These are phyloP conservation scores for Pyrrhoderma lamaoense DNA, from an alignment of 1,284 basidiomycete genomes.

Conservation along the genomic window DNA sequence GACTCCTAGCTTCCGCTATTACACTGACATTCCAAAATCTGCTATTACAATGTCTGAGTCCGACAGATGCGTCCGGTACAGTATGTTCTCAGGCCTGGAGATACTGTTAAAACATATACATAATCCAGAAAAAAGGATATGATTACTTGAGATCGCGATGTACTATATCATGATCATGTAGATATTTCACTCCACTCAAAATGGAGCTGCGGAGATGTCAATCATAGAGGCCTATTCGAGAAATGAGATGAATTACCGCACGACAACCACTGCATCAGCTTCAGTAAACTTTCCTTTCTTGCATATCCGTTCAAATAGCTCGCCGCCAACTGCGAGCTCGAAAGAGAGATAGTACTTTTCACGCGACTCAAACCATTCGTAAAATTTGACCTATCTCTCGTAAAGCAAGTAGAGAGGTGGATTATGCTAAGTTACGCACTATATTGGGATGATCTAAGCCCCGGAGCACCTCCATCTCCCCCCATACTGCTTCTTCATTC, in stretches of 20 bases:
- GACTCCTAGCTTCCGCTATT: too few species aligned
- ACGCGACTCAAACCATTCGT: constrained; percentile 91
- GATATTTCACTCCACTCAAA: constrained; percentile 14
- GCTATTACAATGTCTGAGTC: constrained; percentile 15
- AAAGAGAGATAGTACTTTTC: constrained; percentile 89
- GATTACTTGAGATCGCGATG: constrained; percentile 16
- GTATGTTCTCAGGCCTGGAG: constrained; percentile 15
- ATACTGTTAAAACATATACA: not conserved
- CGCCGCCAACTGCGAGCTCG: constrained; percentile 85
- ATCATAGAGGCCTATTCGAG: too few species aligned
- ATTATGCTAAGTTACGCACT: constrained; percentile 38
- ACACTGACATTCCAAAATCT: constrained; percentile 15
- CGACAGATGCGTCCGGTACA: constrained; percentile 4
- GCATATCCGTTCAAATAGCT: constrained; percentile 81
- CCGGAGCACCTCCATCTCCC: constrained; percentile 86
- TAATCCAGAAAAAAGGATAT: not conserved
- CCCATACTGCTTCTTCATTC: constrained; percentile 77
- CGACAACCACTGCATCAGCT: constrained; percentile 6
- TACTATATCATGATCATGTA: constrained; percentile 12
- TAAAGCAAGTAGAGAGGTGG: too few species aligned
- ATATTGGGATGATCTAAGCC: constrained; percentile 86
- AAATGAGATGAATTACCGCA: constrained; percentile 6
- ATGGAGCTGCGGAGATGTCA: constrained; percentile 4
- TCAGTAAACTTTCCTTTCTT: constrained; percentile 32
- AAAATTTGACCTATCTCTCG: constrained; percentile 50